These are phyloP conservation scores for Alternaria rosae DNA, from an alignment of 2,329 filamentous ascomycete species.

Conservation along the genomic window DNA sequence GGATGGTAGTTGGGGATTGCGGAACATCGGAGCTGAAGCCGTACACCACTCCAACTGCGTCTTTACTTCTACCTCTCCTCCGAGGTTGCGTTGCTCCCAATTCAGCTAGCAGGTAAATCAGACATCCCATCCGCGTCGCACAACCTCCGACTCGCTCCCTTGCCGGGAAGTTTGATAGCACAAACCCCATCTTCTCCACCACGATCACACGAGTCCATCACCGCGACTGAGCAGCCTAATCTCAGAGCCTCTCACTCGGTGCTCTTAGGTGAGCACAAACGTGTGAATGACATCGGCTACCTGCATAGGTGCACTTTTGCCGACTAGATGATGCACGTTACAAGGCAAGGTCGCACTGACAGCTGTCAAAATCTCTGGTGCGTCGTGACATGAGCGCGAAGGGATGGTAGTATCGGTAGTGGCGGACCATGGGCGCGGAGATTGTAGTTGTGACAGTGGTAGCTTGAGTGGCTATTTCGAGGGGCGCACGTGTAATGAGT, in stretches of 20 bases:
- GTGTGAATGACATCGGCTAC: constrained; percentile 17
- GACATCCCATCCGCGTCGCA: background rate
- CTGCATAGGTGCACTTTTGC: background rate
- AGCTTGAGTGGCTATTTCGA: background rate
- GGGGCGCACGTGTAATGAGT: background rate
- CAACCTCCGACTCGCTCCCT: background rate
- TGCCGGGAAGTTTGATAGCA: constrained; percentile 6
- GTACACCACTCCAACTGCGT: background rate
- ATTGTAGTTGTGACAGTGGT: background rate
- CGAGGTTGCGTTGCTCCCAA: background rate
- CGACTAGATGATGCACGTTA: background rate
- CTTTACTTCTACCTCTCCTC: background rate
- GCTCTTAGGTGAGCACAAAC: background rate
- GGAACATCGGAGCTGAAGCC: background rate
- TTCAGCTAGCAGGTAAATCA: background rate
- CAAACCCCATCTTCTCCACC: background rate
- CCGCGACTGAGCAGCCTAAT: background rate
- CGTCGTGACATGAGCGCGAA: background rate
- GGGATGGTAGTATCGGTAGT: background rate
- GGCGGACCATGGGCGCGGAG: background rate
- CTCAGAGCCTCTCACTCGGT: background rate
- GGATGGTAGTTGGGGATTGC: too few species aligned
- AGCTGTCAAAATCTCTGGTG: constrained; percentile 10
- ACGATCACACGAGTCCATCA: background rate
- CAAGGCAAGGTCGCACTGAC: constrained; percentile 7